Evolutionary conservation across 2,329 filamentous ascomycete genomes (phyloP).

Genomic region (Hypoxylon sp.): DNA sequence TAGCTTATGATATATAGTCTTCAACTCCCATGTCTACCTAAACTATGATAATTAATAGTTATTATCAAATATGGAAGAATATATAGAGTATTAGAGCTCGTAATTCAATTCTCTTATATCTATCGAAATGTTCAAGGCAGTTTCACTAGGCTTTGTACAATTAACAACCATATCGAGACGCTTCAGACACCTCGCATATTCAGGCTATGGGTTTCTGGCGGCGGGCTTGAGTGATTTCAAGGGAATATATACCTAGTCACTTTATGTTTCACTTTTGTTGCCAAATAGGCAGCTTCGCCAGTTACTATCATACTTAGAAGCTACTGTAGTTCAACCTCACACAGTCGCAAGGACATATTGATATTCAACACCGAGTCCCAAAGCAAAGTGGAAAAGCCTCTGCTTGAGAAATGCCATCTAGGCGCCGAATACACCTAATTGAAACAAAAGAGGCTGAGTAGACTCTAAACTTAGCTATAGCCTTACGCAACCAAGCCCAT

Average conservation of each 20-base stretch:
- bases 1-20: not conserved
- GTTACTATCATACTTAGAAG: not conserved
- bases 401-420: not conserved
- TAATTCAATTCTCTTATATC: not conserved
- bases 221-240: not conserved
- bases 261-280: not conserved
- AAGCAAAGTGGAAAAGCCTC: conserved; percentile 4
- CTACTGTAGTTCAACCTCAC: not conserved
- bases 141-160: not conserved
- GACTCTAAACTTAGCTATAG: conserved; percentile 7
- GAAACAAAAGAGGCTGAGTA: conserved; percentile 16
- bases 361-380: not conserved
- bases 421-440: not conserved
- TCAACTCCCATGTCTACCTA: not conserved
- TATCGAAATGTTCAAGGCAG: too few species aligned
- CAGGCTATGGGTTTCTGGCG: not conserved
- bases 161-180: not conserved
- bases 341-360: not conserved
- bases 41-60: not conserved
- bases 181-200: not conserved
- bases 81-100: not conserved
- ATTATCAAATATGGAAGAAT: not conserved
- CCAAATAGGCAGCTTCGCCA: not conserved
- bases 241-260: not conserved
- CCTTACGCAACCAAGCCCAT: not conserved